Percentiles rank a stretch among this genome's conserved stretches.
phyloP scores from a whole-genome alignment of 257 asterid species.

The Solanum appendiculatum region DNA sequence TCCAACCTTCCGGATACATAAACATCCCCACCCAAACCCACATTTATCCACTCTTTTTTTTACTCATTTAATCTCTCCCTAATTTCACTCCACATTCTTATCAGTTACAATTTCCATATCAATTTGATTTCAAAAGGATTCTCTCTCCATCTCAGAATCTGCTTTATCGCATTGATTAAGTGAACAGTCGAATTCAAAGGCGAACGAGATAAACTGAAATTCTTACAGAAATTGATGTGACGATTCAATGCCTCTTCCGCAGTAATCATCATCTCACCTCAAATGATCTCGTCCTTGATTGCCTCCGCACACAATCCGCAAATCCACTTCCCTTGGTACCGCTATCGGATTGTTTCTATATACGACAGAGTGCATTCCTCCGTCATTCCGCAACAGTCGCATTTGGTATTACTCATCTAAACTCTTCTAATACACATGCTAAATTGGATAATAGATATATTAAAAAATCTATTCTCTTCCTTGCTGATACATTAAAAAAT shows the following conservation, averaged over 20 bases:
- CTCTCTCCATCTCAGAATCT: conserved; percentile 47
- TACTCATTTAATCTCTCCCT: too few relatives aligned
- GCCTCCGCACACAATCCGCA: conserved; percentile 97
- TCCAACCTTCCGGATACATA: too few relatives aligned
- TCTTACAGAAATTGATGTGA: conserved; percentile 53
- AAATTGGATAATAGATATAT: too few relatives aligned
- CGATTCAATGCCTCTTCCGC: conserved; percentile 70
- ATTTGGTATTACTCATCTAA: too few relatives aligned
- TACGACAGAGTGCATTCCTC: conserved; percentile 85
- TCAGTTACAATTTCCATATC: too few relatives aligned
- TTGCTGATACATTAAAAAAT: too few relatives aligned
- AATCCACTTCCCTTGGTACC: conserved; percentile 89
- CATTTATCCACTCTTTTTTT: too few relatives aligned
- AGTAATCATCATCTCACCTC: conserved; percentile 50
- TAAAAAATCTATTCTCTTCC: too few relatives aligned
- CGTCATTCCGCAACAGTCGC: conserved; percentile 84
- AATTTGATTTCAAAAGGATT: too few relatives aligned
- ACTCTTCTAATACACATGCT: too few relatives aligned
- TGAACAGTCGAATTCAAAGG: conserved; percentile 46
- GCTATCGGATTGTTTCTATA: conserved; percentile 45
- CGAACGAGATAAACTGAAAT: conserved; percentile 50
- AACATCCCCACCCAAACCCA: too few relatives aligned
- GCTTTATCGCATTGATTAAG: conserved; percentile 57
- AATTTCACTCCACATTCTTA: too few relatives aligned
- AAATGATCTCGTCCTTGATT: conserved; percentile 58